Percentiles rank a stretch among this genome's conserved stretches.
Conservation (phyloP, 208 protist genomes). For the Crithidia sp. region DNA sequence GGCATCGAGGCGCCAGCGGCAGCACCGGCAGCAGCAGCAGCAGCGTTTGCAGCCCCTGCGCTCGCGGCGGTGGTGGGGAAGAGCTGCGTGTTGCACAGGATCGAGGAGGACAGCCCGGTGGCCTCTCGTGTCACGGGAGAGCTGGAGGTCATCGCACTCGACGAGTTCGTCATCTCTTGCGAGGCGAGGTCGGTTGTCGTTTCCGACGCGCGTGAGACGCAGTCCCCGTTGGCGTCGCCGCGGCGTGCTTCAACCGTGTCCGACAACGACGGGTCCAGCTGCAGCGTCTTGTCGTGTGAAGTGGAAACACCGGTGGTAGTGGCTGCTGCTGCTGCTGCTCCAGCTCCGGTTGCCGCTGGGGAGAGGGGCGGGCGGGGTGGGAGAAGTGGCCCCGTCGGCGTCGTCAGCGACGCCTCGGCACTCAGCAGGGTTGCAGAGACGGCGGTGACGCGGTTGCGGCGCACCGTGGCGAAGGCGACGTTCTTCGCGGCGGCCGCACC, state of each 20-base stretch:
- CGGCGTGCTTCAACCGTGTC: not conserved
- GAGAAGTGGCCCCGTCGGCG: not conserved
- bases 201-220: not conserved
- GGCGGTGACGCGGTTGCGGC: conserved; percentile 5
- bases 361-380: not conserved
- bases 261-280: not conserved
- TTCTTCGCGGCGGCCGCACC: not conserved
- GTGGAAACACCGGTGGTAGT: not conserved
- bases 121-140: not conserved
- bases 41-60: no score
- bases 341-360: not conserved
- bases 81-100: conserved; percentile 3
- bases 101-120: not conserved
- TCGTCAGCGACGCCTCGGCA: not conserved
- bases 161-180: not conserved
- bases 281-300: not conserved
- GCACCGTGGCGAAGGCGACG: conserved; percentile 15
- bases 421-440: not conserved
- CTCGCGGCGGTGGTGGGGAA: not conserved
- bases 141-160: not conserved
- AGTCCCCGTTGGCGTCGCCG: not conserved
- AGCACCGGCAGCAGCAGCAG: not conserved
- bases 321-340: not conserved
- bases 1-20: not conserved
- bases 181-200: not conserved